A percentile compares a stretch with the other conserved stretches of the same genome.
These are phyloP conservation scores for Neocatenulostroma microsporum DNA, from an alignment of 2,329 filamentous ascomycete species.

Conservation along the genomic window DNA sequence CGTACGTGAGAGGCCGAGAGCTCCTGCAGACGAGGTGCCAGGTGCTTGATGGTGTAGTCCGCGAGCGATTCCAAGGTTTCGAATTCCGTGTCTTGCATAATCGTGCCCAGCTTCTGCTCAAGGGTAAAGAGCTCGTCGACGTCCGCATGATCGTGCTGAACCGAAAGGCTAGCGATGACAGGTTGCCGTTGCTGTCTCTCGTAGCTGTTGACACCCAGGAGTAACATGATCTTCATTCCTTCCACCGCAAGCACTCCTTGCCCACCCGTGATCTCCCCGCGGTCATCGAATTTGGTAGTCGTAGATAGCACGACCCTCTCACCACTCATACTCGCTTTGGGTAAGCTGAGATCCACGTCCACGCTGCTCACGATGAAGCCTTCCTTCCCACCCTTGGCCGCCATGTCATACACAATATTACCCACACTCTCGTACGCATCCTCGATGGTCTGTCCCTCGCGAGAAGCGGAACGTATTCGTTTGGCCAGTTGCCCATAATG, in stretches of 20 bases:
- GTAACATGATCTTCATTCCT: conserved; percentile 54
- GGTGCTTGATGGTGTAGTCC: conserved; percentile 38
- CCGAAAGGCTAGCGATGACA: conserved; percentile 53
- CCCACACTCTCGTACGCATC: conserved; percentile 18
- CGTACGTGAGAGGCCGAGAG: conserved; percentile 46
- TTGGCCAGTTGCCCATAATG: conserved; percentile 69
- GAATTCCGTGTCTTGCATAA: conserved; percentile 36
- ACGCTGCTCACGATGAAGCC: conserved; percentile 16
- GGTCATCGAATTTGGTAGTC: conserved; percentile 21
- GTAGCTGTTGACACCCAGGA: conserved; percentile 66
- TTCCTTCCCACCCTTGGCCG: conserved; percentile 24
- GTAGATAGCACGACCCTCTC: conserved; percentile 43
- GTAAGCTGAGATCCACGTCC: conserved; percentile 43
- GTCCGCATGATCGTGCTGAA: too few species aligned
- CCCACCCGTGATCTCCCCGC: conserved; percentile 4
- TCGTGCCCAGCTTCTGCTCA: conserved; percentile 52
- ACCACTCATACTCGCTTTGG: conserved; percentile 62
- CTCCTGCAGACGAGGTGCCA: conserved; percentile 27
- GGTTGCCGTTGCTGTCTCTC: conserved; percentile 60
- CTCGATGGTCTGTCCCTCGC: conserved; percentile 11
- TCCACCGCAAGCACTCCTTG: conserved; percentile 24
- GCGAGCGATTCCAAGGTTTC: conserved; percentile 43
- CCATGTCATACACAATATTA: conserved; percentile 16
- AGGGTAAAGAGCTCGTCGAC: conserved; percentile 54
- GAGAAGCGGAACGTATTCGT: conserved; percentile 36